phyloP scores from a whole-genome alignment of 768 basidiomycete genomes.

The Psilocybe subaeruginosa region DNA sequence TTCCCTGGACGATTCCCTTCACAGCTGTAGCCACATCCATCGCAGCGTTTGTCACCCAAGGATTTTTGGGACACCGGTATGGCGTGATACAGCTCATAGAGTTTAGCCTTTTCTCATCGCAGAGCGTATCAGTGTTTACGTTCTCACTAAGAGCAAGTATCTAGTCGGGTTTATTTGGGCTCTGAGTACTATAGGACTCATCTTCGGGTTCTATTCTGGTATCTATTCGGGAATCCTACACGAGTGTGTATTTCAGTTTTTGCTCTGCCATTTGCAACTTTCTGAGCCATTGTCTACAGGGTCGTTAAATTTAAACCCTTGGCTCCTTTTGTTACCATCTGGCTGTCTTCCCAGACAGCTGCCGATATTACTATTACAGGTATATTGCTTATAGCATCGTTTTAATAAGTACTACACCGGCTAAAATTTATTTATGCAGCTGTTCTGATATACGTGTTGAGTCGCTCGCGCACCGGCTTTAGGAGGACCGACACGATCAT shows the following conservation, averaged over 20 bases:
- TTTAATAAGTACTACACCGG: background rate
- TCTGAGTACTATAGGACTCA: conserved; percentile 40
- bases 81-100: conserved; percentile 6
- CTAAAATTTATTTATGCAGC: conserved; percentile 14
- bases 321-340: conserved; percentile 45
- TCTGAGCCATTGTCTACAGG: conserved; percentile 25
- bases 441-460: conserved; percentile 31
- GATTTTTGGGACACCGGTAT: conserved; percentile 49
- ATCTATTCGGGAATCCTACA: conserved; percentile 44
- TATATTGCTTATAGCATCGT: conserved; percentile 22
- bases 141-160: conserved; percentile 37
- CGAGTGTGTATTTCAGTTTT: conserved; percentile 32
- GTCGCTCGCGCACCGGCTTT: conserved; percentile 52
- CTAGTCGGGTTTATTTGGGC: conserved; percentile 38
- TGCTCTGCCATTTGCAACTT: background rate
- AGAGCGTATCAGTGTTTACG: conserved; percentile 29
- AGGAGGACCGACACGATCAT: conserved; percentile 53
- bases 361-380: conserved; percentile 50
- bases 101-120: background rate
- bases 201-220: conserved; percentile 46
- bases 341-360: conserved; percentile 48
- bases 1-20: conserved; percentile 54
- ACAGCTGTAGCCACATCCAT: conserved; percentile 49
- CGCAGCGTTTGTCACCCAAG: conserved; percentile 52
- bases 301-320: conserved; percentile 43